phyloP scores from a whole-genome alignment of 805 yeast species.

The Blastobotrys peoriensis region DNA sequence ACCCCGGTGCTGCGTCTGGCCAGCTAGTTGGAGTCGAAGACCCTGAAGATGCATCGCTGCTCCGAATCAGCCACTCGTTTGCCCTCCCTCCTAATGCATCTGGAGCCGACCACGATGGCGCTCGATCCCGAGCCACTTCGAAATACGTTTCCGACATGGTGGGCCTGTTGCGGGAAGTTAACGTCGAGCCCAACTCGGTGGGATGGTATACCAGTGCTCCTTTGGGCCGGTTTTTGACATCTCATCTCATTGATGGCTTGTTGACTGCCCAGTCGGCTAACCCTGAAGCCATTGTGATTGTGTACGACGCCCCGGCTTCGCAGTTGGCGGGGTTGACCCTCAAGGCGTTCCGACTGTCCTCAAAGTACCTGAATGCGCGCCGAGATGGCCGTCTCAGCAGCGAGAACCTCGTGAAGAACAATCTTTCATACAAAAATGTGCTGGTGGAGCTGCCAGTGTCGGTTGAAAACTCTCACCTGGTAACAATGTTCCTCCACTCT shows the following conservation, averaged over 20 bases:
- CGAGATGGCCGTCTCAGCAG: conserved; percentile 56
- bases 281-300: conserved; percentile 47
- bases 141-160: conserved; percentile 65
- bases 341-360: conserved; percentile 63
- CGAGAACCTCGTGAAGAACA: conserved; percentile 53
- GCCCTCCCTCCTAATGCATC: conserved; percentile 51
- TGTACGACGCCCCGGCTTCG: conserved; percentile 62
- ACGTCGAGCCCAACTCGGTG: conserved; percentile 60
- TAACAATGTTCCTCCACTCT: conserved; percentile 45
- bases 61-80: conserved; percentile 52
- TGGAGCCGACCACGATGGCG: conserved; percentile 58
- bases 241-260: conserved; percentile 58
- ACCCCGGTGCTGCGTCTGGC: conserved; percentile 60
- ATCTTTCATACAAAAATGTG: conserved; percentile 57
- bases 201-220: conserved; percentile 78
- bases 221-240: conserved; percentile 64
- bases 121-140: conserved; percentile 55
- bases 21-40: conserved; percentile 71
- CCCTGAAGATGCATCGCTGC: conserved; percentile 38
- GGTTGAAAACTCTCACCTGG: conserved; percentile 63
- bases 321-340: conserved; percentile 56
- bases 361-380: conserved; percentile 48
- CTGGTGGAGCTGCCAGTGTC: conserved; percentile 65
- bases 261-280: conserved; percentile 56
- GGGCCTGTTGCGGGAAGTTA: conserved; percentile 53